phyloP scores from a whole-genome alignment of 164 flowering plant species.

The Akebia trifoliata region DNA sequence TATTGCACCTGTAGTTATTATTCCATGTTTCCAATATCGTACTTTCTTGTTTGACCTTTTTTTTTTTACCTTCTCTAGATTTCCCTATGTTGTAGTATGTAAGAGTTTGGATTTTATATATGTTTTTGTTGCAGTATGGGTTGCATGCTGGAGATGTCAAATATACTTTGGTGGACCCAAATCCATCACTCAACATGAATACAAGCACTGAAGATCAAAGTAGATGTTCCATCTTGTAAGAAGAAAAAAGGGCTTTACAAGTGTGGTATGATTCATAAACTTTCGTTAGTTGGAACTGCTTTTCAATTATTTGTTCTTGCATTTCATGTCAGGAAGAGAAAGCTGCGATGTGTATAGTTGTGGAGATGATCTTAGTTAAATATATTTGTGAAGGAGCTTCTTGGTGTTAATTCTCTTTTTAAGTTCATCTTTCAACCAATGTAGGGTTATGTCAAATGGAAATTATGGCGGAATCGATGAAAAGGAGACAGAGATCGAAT shows the following conservation, averaged over 20 bases:
- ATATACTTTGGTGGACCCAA: conserved; percentile 20
- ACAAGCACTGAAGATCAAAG: conserved; percentile 19
- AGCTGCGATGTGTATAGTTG: conserved; percentile 12
- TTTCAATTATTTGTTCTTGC: conserved; percentile 15
- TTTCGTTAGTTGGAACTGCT: conserved; percentile 3
- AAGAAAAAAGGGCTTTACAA: background rate
- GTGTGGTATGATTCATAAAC: background rate
- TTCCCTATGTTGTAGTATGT: background rate
- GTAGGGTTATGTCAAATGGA: too few relatives aligned
- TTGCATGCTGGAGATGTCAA: conserved; percentile 29
- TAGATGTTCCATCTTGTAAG: conserved; percentile 16
- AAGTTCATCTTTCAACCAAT: too few relatives aligned
- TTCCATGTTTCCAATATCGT: background rate
- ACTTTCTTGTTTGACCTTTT: background rate
- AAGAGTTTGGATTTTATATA: background rate
- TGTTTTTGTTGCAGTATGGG: conserved; percentile 45
- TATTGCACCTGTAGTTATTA: too few relatives aligned
- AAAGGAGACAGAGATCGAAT: too few relatives aligned
- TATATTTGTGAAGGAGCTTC: background rate
- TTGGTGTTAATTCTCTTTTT: too few relatives aligned
- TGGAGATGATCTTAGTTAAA: too few relatives aligned
- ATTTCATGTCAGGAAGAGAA: background rate
- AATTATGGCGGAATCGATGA: too few relatives aligned
- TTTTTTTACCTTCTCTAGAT: background rate
- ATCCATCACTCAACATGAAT: conserved; percentile 9